These are phyloP conservation scores for Naganishia friedmannii DNA, from an alignment of 768 basidiomycete genomes.

Conservation along the genomic window DNA sequence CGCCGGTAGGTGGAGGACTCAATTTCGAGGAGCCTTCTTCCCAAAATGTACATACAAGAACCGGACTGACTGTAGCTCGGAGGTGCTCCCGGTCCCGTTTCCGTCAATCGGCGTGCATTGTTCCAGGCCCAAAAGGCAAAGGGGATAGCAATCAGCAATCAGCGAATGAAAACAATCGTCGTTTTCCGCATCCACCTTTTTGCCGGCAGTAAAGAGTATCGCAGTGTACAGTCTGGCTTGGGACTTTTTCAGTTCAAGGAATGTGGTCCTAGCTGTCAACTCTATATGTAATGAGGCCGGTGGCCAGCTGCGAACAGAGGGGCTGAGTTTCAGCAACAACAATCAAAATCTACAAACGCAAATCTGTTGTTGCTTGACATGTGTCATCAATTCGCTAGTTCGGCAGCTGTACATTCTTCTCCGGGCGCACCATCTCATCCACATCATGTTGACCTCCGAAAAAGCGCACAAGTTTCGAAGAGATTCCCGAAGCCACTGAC, in stretches of 20 bases:
- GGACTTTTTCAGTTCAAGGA: too few species aligned
- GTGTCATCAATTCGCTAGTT: too few species aligned
- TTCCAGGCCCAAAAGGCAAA: conserved; percentile 1
- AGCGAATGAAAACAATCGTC: conserved; percentile 15
- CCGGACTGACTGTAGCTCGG: neutral
- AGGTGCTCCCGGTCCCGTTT: conserved; percentile 8
- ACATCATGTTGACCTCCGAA: neutral
- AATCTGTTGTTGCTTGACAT: too few species aligned
- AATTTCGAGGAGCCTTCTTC: neutral
- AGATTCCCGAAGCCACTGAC: too few species aligned
- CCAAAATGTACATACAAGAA: neutral
- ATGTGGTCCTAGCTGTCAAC: too few species aligned
- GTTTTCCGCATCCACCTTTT: neutral
- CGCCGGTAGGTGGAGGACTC: neutral
- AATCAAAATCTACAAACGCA: too few species aligned
- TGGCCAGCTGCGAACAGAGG: too few species aligned
- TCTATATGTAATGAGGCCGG: too few species aligned
- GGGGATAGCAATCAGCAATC: conserved; percentile 22
- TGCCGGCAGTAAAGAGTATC: neutral
- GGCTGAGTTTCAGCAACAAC: too few species aligned
- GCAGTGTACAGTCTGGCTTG: too few species aligned
- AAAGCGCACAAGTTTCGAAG: neutral
- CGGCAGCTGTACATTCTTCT: too few species aligned
- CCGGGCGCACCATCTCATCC: too few species aligned
- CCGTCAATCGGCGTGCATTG: neutral